phyloP scores from a whole-genome alignment of 257 asterid genomes.

The Coffea eugenioides region DNA sequence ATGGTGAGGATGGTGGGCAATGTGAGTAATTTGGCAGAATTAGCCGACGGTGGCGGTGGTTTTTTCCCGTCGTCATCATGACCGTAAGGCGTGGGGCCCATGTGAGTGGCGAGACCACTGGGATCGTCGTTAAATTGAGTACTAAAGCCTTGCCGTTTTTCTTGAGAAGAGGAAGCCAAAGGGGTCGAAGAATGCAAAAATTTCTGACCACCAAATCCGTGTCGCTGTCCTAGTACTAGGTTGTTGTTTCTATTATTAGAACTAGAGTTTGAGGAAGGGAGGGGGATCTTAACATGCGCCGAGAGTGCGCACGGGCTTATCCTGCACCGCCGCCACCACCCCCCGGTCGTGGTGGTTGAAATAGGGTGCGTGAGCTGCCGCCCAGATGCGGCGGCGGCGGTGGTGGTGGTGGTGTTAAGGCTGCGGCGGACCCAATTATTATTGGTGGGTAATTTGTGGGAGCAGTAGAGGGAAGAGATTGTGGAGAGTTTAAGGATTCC shows the following conservation, averaged over 20 bases:
- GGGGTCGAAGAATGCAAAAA: constrained; percentile 23
- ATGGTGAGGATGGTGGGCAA: constrained; percentile 91
- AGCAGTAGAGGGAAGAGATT: constrained; percentile 37
- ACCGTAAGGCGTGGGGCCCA: constrained; percentile 56
- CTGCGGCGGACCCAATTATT: constrained; percentile 27
- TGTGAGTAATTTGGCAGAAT: constrained; percentile 66
- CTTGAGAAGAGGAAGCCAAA: not conserved
- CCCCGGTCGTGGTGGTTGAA: constrained; percentile 28
- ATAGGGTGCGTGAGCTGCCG: not conserved
- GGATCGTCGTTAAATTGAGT: not conserved
- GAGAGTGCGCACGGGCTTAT: constrained; percentile 32
- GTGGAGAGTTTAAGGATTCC: constrained; percentile 55
- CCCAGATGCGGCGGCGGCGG: constrained; percentile 25
- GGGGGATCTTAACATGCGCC: constrained; percentile 28
- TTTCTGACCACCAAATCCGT: constrained; percentile 28
- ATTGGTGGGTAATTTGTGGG: constrained; percentile 45
- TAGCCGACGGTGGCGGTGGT: constrained; percentile 27
- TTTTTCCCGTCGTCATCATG: constrained; percentile 27
- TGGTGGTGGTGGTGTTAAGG: constrained; percentile 29
- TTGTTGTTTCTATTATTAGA: not conserved
- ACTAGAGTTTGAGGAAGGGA: not conserved
- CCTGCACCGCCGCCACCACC: constrained; percentile 44
- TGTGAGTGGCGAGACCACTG: constrained; percentile 32
- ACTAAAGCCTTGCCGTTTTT: constrained; percentile 3
- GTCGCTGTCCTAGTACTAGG: not conserved